Conservation (phyloP, 1,284 basidiomycete species). For the Sutorius eximius region DNA sequence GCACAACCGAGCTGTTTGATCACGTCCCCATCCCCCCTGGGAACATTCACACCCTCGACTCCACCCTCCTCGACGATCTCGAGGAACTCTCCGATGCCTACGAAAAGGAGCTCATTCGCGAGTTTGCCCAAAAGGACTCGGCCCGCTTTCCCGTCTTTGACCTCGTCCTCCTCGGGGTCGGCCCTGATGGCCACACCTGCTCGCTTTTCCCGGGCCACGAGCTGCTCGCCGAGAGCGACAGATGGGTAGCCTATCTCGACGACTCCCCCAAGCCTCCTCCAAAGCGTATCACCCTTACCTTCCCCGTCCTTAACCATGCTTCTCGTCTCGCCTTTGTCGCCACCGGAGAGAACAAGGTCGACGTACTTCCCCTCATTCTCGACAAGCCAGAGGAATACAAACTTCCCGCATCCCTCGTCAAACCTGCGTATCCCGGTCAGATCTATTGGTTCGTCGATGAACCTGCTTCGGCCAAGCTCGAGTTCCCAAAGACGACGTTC, state of each 20-base stretch:
- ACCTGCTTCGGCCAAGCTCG: slow-evolving; percentile 66
- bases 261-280: slow-evolving; percentile 96
- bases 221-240: slow-evolving; percentile 80
- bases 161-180: slow-evolving; percentile 91
- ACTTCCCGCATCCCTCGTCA: slow-evolving; percentile 83
- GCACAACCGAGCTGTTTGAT: slow-evolving; percentile 76
- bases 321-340: slow-evolving; percentile 86
- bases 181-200: slow-evolving; percentile 95
- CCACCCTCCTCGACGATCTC: slow-evolving; percentile 64
- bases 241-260: slow-evolving; percentile 93
- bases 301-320: slow-evolving; percentile 92
- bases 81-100: slow-evolving; percentile 92
- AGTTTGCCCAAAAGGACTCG: slow-evolving; percentile 88
- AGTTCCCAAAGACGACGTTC: slow-evolving; percentile 55
- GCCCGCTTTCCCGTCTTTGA: slow-evolving; percentile 95
- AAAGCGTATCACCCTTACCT: slow-evolving; percentile 87
- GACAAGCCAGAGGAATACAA: slow-evolving; percentile 75
- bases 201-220: slow-evolving; percentile 93
- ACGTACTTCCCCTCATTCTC: slow-evolving; percentile 72
- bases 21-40: slow-evolving; percentile 77
- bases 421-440: slow-evolving; percentile 77
- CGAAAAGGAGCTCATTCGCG: slow-evolving; percentile 87
- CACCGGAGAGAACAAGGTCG: slow-evolving; percentile 81
- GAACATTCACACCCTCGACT: slow-evolving; percentile 88
- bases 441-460: slow-evolving; percentile 93